Evolutionary conservation across 2,329 filamentous ascomycete species (phyloP), one percentile per base, ranked within the genome.

Genomic region (Lachnellula occidentalis): DNA sequence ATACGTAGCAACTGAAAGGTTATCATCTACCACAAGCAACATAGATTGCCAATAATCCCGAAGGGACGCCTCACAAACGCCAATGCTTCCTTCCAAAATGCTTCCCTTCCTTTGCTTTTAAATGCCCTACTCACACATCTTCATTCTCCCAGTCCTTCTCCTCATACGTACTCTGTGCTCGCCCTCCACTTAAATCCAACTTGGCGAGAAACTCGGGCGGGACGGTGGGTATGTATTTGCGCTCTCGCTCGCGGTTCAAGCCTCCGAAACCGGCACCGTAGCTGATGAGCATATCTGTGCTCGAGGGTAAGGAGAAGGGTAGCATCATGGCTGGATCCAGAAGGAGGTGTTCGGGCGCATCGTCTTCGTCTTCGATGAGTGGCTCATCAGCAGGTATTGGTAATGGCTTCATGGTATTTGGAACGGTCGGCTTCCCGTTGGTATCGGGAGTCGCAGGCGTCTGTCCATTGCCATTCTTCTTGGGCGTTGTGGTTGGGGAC

Each of bases 181-280:
- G 72, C 56, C 71, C 73, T 6, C 76, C 78, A 54, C 60, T 64
- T 21, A 65, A 27, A 70, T 96, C 92, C 47, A 99, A 77, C 74
- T 91, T 95, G 57, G 87, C 84, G 57, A 99, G 75, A 67, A 97
- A 96, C 72, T 99, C 94, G 0, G 92, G 87, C 17, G 94, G 92
- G 51, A 99, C 89, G 0, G 90, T 95, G 2, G 94, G 94, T 45
- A 96, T 95, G 70, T 99, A 99, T 73, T 96, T 96, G 61, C 90
- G 80, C 71, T 95, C 94, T 54, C 91, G 80, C 72, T 97, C 94
- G 58, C 88, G 81, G 73, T 99, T 96, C 46, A 94, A 76, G 0
- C 94, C 94, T 5, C 94, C 94, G 66, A 97, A 94, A 0, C 94
- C 94, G 12, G 94, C 92, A 0, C 94, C 94, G 66, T 95, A 99